Evolutionary conservation across 2,329 filamentous ascomycete genomes (phyloP).

Genomic region (Scedosporium minutisporum): DNA sequence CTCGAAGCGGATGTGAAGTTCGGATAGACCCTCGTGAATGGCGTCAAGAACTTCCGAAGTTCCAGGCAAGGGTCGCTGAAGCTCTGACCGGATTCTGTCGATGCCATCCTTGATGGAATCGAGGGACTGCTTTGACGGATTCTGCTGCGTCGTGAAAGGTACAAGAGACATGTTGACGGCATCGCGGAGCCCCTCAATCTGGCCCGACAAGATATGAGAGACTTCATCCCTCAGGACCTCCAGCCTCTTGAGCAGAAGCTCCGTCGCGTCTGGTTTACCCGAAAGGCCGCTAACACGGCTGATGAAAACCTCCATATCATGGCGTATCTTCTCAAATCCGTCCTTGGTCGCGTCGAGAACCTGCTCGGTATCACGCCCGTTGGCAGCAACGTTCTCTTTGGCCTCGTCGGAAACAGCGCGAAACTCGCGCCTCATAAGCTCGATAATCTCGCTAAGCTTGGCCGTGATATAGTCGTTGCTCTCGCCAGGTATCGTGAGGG

Average conservation of each 20-base stretch:
- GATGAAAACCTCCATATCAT: conserved; percentile 73
- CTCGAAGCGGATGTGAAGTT: conserved; percentile 69
- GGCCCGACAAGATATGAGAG: conserved; percentile 62
- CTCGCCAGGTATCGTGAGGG: conserved; percentile 27
- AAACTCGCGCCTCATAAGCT: conserved; percentile 50
- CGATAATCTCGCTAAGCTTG: conserved; percentile 56
- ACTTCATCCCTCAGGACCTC: conserved; percentile 60
- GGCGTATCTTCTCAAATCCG: conserved; percentile 69
- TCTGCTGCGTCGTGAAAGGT: conserved; percentile 31
- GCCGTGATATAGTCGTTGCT: conserved; percentile 41
- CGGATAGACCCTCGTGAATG: conserved; percentile 76
- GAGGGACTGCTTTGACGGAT: conserved; percentile 51
- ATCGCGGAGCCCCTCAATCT: conserved; percentile 74
- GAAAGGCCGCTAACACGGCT: conserved; percentile 60
- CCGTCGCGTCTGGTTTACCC: conserved; percentile 69
- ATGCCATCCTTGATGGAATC: conserved; percentile 63
- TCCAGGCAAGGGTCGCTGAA: conserved; percentile 57
- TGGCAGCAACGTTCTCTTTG: conserved; percentile 71
- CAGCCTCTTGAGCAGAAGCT: conserved; percentile 54
- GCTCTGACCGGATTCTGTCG: conserved; percentile 64
- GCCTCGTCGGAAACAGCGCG: conserved; percentile 50
- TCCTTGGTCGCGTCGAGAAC: conserved; percentile 81
- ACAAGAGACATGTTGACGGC: conserved; percentile 63
- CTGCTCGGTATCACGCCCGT: conserved; percentile 76
- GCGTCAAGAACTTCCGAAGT: conserved; percentile 85